Percentiles rank a stretch among this genome's conserved stretches.
phyloP scores from a whole-genome alignment of 2,329 filamentous ascomycete genomes.

The Diaporthe sp. region DNA sequence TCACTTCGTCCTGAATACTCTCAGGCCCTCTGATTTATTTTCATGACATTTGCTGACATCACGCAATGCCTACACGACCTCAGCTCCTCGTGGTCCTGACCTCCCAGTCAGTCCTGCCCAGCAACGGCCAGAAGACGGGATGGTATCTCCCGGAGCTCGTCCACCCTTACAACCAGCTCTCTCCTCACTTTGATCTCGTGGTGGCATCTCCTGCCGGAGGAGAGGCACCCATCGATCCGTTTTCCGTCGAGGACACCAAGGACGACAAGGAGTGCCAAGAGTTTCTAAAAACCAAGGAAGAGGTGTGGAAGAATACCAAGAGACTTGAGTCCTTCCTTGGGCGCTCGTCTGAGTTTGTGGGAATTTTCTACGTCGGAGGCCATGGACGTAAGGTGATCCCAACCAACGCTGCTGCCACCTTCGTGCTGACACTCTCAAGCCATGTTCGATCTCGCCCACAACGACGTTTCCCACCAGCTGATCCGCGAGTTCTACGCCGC shows the following conservation, averaged over 20 bases:
- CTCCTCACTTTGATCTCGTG: not conserved
- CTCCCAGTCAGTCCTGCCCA: not conserved
- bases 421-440: not conserved
- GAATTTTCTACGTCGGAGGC: not conserved
- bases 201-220: too few species aligned
- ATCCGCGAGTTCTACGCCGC: not conserved
- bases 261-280: not conserved
- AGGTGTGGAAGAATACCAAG: not conserved
- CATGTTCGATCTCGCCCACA: not conserved
- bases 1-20: not conserved
- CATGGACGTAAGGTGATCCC: not conserved
- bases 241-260: not conserved
- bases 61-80: too few species aligned
- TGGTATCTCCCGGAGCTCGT: not conserved
- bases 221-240: too few species aligned
- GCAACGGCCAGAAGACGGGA: not conserved
- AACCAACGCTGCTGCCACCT: too few species aligned
- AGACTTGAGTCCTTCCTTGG: not conserved
- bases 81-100: too few species aligned
- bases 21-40: too few species aligned
- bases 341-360: not conserved
- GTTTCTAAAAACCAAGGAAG: not conserved
- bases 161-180: not conserved
- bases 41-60: too few species aligned
- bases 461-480: not conserved